phyloP scores from a whole-genome alignment of 345 rosid genomes.

The Aquilaria sinensis region DNA sequence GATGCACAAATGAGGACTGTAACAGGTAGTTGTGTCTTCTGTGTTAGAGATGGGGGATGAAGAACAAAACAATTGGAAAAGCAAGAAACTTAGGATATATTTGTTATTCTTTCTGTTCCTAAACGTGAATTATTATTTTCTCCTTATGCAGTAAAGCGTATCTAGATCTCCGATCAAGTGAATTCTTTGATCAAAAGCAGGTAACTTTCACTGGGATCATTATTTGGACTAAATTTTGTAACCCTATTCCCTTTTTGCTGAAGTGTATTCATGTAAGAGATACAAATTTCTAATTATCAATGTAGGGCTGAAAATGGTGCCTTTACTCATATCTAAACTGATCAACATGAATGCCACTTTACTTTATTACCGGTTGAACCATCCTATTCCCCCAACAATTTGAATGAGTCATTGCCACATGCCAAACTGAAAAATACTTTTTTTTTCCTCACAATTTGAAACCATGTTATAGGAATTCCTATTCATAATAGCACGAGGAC shows the following conservation, averaged over 20 bases:
- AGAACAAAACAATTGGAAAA: no score
- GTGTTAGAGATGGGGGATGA: neutral
- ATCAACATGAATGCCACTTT: no score
- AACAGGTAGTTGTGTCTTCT: conserved; percentile 45
- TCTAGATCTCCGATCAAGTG: conserved; percentile 61
- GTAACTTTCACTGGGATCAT: conserved; percentile 20
- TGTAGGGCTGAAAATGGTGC: conserved; percentile 88
- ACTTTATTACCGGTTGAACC: no score
- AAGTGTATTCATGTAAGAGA: neutral
- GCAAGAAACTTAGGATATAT: no score
- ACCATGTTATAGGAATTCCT: neutral
- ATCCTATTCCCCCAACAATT: no score
- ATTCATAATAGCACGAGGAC: neutral
- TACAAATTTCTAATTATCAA: conserved; percentile 21
- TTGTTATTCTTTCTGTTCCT: no score
- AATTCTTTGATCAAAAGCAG: conserved; percentile 49
- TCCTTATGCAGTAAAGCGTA: conserved; percentile 58
- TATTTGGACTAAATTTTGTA: neutral
- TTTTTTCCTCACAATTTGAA: neutral
- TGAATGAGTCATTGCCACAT: no score
- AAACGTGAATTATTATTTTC: conserved; percentile 1
- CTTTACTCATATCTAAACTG: conserved; percentile 53
- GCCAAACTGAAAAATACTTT: no score
- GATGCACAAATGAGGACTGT: conserved; percentile 84
- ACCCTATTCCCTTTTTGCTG: neutral